Conservation (phyloP, 768 basidiomycete genomes). For the Termitomyces sp. region DNA sequence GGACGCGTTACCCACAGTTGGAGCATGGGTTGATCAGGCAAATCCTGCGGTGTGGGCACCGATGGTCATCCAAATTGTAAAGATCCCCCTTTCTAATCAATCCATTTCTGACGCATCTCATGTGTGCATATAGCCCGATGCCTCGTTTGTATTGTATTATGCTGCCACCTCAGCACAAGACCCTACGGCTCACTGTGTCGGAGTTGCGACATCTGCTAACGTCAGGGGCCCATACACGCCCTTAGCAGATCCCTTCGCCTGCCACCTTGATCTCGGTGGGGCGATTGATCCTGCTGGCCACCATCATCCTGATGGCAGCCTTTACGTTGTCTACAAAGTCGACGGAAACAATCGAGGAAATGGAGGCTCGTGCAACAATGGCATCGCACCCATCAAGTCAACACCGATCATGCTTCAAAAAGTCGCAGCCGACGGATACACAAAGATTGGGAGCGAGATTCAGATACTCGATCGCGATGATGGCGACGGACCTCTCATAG, state of each 20-base stretch:
- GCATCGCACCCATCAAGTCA: slow-evolving; percentile 10
- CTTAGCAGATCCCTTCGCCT: slow-evolving; percentile 2
- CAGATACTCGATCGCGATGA: slow-evolving; percentile 12
- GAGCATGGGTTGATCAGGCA: slow-evolving; percentile 9
- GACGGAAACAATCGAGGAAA: slow-evolving; percentile 11
- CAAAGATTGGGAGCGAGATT: slow-evolving; percentile 10
- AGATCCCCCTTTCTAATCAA: background rate
- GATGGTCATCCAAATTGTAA: slow-evolving; percentile 11
- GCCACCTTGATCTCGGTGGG: slow-evolving; percentile 11
- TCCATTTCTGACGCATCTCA: background rate
- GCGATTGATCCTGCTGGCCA: slow-evolving; percentile 11
- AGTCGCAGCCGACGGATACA: slow-evolving; percentile 11
- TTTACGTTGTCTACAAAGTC: slow-evolving; percentile 12
- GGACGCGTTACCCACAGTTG: slow-evolving; percentile 9
- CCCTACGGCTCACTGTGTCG: slow-evolving; percentile 9
- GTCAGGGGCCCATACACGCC: slow-evolving; percentile 8
- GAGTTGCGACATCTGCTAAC: slow-evolving; percentile 8
- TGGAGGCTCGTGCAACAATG: slow-evolving; percentile 13
- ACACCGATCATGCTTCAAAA: slow-evolving; percentile 13
- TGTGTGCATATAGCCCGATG: background rate
- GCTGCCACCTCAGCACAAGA: slow-evolving; percentile 9
- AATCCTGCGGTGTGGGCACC: slow-evolving; percentile 12
- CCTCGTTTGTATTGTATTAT: slow-evolving; percentile 12
- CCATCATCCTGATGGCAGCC: slow-evolving; percentile 12
- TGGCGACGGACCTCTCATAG: slow-evolving; percentile 11